These are phyloP conservation scores for Fusarium verticillioides DNA, from an alignment of 2,329 filamentous ascomycete species.

Conservation along the genomic window DNA sequence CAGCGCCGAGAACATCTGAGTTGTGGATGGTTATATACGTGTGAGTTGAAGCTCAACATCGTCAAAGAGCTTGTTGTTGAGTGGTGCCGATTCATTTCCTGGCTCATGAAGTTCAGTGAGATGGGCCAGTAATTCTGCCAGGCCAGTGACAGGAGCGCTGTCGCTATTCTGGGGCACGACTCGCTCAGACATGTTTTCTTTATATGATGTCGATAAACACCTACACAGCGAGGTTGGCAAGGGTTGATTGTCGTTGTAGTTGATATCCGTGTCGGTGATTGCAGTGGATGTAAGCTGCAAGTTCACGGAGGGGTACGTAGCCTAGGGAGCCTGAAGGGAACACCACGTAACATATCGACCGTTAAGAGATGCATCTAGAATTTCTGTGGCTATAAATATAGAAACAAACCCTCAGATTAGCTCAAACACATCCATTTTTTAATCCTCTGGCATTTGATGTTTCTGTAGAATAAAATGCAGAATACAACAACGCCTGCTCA, in stretches of 20 bases:
- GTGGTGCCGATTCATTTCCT: constrained; percentile 53
- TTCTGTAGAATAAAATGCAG: not conserved
- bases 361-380: not conserved
- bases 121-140: constrained; percentile 66
- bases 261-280: not conserved
- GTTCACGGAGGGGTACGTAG: constrained; percentile 20
- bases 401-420: not conserved
- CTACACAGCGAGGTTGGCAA: not conserved
- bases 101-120: constrained; percentile 58
- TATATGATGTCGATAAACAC: not conserved
- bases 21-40: constrained; percentile 47
- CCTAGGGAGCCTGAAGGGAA: constrained; percentile 16
- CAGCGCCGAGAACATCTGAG: not conserved
- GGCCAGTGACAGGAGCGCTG: constrained; percentile 56
- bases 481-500: not conserved
- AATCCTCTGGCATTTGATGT: not conserved
- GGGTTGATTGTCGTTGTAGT: not conserved
- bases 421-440: too few relatives aligned
- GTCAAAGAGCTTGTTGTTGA: constrained; percentile 65
- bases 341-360: not conserved
- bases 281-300: constrained; percentile 15
- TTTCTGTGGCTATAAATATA: not conserved
- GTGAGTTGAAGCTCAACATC: constrained; percentile 69
- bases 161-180: constrained; percentile 51
- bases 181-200: constrained; percentile 43